Evolutionary conservation across 2,329 filamentous ascomycete genomes (phyloP), one percentile per base, ranked within the genome.

Genomic region (Hypoxylon sp.): DNA sequence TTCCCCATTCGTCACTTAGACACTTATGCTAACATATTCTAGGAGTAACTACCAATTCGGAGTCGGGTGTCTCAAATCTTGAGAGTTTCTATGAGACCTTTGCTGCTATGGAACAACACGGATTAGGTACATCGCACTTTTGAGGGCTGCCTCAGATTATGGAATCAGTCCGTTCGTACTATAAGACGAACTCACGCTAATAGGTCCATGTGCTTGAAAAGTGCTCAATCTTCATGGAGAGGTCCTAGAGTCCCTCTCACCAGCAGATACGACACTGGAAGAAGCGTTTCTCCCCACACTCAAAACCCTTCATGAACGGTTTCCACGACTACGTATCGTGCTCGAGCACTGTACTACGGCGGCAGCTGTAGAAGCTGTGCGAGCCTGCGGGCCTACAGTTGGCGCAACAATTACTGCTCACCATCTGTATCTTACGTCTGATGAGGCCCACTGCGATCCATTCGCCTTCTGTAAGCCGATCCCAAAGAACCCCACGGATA

Each of bases 141-240:
- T 19, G 10, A 24, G 46, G 46, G 46, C 3, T 24, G 5, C 22
- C 24, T 42, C 14, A 37, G 5, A 37, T n/a, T 14, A 37, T 6
- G 13, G 35, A 37, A 37, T n/a, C 11, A 37, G 13, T 3, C 35
- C n/a, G 5, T 42, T 42, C n/a, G 13, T 42, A 17, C n/a, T 42
- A 42, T 10, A 9, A 42, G 14, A 42, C 9, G n/a, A 3, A 42
- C 9, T 19, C 17, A 58, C 17, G 26, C 54, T 60, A 35, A 60
- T 26, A 55, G 26, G 46, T 11, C 5, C 19, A 26, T 9, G 17
- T 57, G 8, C 22, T 19, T 19, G 39, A 78, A 35, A 54, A 61
- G 87, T 97, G n/a, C 86, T 97, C 46, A 98, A 98, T 81, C 84
- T 98, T n/a, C 94, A 98, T 79, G 95, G 94, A 72, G 95, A 98